phyloP scores from a whole-genome alignment of 208 protist species.

The Crithidia bombi region DNA sequence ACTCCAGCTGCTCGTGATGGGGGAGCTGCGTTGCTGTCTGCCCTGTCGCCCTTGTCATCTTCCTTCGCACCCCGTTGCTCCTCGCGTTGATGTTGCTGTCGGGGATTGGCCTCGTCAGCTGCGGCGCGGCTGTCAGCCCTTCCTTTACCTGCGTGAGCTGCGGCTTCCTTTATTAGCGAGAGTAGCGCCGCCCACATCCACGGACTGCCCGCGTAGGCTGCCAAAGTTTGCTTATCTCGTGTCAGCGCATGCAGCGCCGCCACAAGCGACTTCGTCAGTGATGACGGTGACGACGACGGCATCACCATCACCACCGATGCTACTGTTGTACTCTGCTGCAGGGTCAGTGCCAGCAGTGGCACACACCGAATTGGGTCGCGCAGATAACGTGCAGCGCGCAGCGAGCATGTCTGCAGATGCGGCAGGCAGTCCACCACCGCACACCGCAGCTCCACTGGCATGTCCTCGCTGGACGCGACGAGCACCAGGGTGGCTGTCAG shows the following conservation, averaged over 20 bases:
- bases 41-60: neutral
- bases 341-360: constrained; percentile 36
- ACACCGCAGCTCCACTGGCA: constrained; percentile 26
- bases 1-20: too few species aligned
- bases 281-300: constrained; percentile 25
- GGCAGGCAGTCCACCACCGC: constrained; percentile 48
- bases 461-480: constrained; percentile 38
- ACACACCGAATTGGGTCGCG: constrained; percentile 54
- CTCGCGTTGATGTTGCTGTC: neutral
- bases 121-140: neutral
- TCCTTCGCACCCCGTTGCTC: neutral
- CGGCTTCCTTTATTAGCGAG: constrained; percentile 7
- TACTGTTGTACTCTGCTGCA: constrained; percentile 32
- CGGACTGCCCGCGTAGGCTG: constrained; percentile 34
- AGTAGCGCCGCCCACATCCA: constrained; percentile 47
- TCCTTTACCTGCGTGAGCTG: neutral
- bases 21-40: too few species aligned
- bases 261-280: constrained; percentile 43
- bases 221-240: constrained; percentile 50
- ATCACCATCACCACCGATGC: neutral
- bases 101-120: neutral
- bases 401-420: constrained; percentile 47
- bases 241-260: constrained; percentile 35
- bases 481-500: constrained; percentile 61
- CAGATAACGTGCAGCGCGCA: constrained; percentile 54